phyloP scores from a whole-genome alignment of 768 basidiomycete genomes.

The Rhodocollybia butyracea region DNA sequence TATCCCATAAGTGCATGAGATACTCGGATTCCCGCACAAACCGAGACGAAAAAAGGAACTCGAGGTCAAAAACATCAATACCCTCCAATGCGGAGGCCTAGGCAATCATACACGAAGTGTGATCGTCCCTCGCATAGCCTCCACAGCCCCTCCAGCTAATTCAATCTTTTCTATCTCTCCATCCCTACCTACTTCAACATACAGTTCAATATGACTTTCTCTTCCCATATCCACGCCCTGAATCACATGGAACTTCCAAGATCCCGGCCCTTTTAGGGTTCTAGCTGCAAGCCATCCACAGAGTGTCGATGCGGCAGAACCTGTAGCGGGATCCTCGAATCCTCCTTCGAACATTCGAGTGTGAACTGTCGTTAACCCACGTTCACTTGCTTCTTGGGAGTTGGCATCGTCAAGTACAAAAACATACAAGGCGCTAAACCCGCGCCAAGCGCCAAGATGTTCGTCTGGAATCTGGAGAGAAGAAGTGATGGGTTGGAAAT shows the following conservation, averaged over 20 bases:
- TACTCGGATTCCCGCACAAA: too few relatives aligned
- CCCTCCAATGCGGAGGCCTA: too few relatives aligned
- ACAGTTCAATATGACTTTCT: conserved; percentile 37
- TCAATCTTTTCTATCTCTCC: conserved; percentile 29
- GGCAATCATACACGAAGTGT: too few relatives aligned
- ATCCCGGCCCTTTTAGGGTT: conserved; percentile 32
- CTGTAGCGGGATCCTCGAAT: conserved; percentile 44
- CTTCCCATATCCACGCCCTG: conserved; percentile 48
- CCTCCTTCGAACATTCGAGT: conserved; percentile 40
- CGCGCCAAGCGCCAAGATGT: conserved; percentile 37
- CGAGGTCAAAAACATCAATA: too few relatives aligned
- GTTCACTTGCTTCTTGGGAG: too few relatives aligned
- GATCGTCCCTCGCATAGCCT: conserved; percentile 34
- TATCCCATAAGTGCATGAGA: too few relatives aligned
- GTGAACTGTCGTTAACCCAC: conserved; percentile 17
- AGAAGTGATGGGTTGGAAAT: conserved; percentile 23
- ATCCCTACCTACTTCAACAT: conserved; percentile 28
- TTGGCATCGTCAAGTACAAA: conserved; percentile 32
- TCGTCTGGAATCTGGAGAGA: conserved; percentile 21
- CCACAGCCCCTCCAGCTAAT: conserved; percentile 36
- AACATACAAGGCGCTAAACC: conserved; percentile 33
- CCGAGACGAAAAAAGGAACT: too few relatives aligned
- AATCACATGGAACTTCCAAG: conserved; percentile 32
- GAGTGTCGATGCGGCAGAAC: conserved; percentile 42
- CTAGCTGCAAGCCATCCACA: conserved; percentile 35